These are phyloP conservation scores for Atkinsonella texensis DNA, from an alignment of 2,329 filamentous ascomycete genomes.

Conservation along the genomic window DNA sequence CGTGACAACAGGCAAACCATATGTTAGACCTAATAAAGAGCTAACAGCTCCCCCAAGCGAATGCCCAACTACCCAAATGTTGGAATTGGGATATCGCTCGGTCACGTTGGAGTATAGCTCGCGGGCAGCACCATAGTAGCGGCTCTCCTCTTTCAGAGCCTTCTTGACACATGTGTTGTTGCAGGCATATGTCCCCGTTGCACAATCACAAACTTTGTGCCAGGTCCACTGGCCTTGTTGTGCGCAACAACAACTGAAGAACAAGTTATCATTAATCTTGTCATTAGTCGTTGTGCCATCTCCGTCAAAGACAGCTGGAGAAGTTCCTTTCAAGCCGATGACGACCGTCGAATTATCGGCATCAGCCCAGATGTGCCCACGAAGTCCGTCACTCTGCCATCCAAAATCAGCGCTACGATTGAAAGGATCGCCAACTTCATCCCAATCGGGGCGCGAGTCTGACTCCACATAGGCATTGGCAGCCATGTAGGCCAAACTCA, in stretches of 20 bases:
- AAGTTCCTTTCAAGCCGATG: slow-evolving; percentile 87
- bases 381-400: slow-evolving; percentile 79
- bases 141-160: slow-evolving; percentile 67
- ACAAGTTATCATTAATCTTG: slow-evolving; percentile 95
- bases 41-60: slow-evolving; percentile 84
- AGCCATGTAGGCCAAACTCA: slow-evolving; percentile 79
- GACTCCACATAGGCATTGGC: slow-evolving; percentile 77
- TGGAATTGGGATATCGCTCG: slow-evolving; percentile 69
- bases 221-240: slow-evolving; percentile 85
- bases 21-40: slow-evolving; percentile 81
- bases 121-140: slow-evolving; percentile 81
- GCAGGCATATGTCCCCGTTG: slow-evolving; percentile 74
- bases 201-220: slow-evolving; percentile 89
- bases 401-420: slow-evolving; percentile 86
- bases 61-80: slow-evolving; percentile 84
- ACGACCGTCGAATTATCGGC: slow-evolving; percentile 76
- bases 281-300: slow-evolving; percentile 94
- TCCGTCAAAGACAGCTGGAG: slow-evolving; percentile 86
- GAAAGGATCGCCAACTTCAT: slow-evolving; percentile 65
- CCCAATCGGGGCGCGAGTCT: slow-evolving; percentile 65
- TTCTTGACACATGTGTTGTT: slow-evolving; percentile 80
- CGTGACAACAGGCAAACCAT: slow-evolving; percentile 79
- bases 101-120: slow-evolving; percentile 91
- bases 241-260: slow-evolving; percentile 95
- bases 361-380: slow-evolving; percentile 87